These are phyloP conservation scores for Thymus quinquecostatus DNA, from an alignment of 257 asterid species.

Conservation along the genomic window DNA sequence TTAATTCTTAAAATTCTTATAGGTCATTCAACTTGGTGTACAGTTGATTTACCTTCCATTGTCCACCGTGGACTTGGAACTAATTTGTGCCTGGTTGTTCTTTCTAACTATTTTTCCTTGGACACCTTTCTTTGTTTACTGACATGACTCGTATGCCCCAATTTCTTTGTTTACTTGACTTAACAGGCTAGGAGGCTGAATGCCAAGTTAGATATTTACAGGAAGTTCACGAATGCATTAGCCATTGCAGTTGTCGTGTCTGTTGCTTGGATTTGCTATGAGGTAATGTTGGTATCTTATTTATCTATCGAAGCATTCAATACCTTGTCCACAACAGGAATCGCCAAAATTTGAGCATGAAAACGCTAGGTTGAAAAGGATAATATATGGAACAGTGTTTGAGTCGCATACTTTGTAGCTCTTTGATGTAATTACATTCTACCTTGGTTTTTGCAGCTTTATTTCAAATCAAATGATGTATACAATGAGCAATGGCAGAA, in stretches of 20 bases:
- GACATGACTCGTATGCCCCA: not conserved
- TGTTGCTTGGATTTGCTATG: conserved; percentile 94
- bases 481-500: conserved; percentile 95
- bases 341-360: conserved; percentile 2
- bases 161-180: conserved; percentile 28
- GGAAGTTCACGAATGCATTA: conserved; percentile 94
- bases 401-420: not conserved
- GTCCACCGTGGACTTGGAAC: conserved; percentile 20
- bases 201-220: conserved; percentile 82
- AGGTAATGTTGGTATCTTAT: conserved; percentile 53
- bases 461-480: conserved; percentile 83
- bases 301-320: not conserved
- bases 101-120: not conserved
- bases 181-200: conserved; percentile 80
- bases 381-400: conserved; percentile 7
- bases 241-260: conserved; percentile 83
- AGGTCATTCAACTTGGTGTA: not conserved
- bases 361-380: not conserved
- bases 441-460: conserved; percentile 62
- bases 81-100: conserved; percentile 1
- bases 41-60: conserved; percentile 8
- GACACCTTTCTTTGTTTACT: conserved; percentile 25
- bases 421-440: conserved; percentile 28
- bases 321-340: not conserved
- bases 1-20: conserved; percentile 12